Evolutionary conservation across 1,139 yeast genomes (phyloP).

Genomic region (Scheffersomyces cryptocercus): DNA sequence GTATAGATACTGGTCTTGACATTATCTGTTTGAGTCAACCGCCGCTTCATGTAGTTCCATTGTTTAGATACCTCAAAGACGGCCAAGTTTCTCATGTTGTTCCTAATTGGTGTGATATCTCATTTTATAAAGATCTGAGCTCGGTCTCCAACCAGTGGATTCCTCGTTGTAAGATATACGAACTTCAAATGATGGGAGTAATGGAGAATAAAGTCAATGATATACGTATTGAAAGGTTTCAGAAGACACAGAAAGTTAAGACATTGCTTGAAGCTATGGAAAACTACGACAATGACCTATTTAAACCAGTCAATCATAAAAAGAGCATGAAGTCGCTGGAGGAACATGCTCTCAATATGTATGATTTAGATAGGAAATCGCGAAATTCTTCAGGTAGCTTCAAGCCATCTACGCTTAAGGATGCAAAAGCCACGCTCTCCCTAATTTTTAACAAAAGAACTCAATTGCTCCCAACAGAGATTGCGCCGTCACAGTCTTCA

Average conservation of each 20-base stretch:
- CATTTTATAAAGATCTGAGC: slow-evolving; percentile 72
- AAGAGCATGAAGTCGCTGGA: slow-evolving; percentile 4
- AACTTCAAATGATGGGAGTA: slow-evolving; percentile 96
- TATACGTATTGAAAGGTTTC: slow-evolving; percentile 59
- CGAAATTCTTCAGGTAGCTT: slow-evolving; percentile 1
- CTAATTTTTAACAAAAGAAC: slow-evolving; percentile 23
- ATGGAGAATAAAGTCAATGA: slow-evolving; percentile 85
- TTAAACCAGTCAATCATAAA: slow-evolving; percentile 29
- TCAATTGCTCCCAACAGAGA: slow-evolving; percentile 20
- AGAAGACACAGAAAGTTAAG: slow-evolving; percentile 24
- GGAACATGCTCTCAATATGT: slow-evolving; percentile 9
- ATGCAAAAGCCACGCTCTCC: slow-evolving; percentile 27
- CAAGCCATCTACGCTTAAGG: slow-evolving; percentile 11
- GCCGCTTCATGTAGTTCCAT: slow-evolving; percentile 88
- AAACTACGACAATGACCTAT: slow-evolving; percentile 57
- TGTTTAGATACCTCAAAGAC: slow-evolving; percentile 64
- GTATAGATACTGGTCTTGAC: slow-evolving; percentile 84
- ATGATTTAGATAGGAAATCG: slow-evolving; percentile 3
- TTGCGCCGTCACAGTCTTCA: slow-evolving; percentile 34
- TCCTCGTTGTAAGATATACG: slow-evolving; percentile 91
- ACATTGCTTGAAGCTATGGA: slow-evolving; percentile 56
- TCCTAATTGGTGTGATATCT: slow-evolving; percentile 93
- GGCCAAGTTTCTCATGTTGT: slow-evolving; percentile 69
- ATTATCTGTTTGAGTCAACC: slow-evolving; percentile 86
- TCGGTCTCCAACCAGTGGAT: slow-evolving; percentile 68